Evolutionary conservation across 495 filamentous ascomycete species (phyloP), one percentile per base, ranked within the genome.

Genomic region (Hyaloscypha variabilis): DNA sequence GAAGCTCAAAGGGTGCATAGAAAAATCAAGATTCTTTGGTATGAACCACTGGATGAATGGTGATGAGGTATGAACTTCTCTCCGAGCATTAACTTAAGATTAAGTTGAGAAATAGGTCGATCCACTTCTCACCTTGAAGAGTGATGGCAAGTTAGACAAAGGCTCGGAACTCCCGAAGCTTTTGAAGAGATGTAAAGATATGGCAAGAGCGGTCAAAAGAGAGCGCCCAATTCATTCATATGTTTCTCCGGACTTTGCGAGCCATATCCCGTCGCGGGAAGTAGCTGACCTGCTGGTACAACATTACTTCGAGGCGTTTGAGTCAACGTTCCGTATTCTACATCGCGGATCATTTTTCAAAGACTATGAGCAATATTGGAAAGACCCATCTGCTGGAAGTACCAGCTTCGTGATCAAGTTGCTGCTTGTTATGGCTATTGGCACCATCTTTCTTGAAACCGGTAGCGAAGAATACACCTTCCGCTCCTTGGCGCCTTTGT

Each of bases 261-360:
- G 81, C 4, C 65, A 76, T 23, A 70, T 84, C 6, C 85, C 85
- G 0, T 64, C 78, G n/a, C 78, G 77, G 25, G 74, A 77, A 31
- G 60, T 85, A 2, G 77, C 82, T 3, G 85, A 90, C 65, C 63
- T 74, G 39, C 76, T 88, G 61, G 73, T 83, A n/a, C 66, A 75
- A 11, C 60, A 82, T 3, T 90, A 90, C 73, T 78, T 88, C 36
- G 72, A 75, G 2, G 83, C 78, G 4, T 85, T 86, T 55, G 88
- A 90, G 69, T 82, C 80, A 0, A 81, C 77, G 3, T 77, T 82
- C 66, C 78, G 86, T 19, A 82, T 90, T 34, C 62, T 89, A 13
- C 88, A 90, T 63, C 67, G 81, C 2, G 85, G 85, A 14, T 83
- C 75, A 0, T 90, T 90, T 60, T 72, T 78, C 65, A 67, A 72